Conservation (phyloP, 345 rosid genomes). For the Reutealis trisperma region DNA sequence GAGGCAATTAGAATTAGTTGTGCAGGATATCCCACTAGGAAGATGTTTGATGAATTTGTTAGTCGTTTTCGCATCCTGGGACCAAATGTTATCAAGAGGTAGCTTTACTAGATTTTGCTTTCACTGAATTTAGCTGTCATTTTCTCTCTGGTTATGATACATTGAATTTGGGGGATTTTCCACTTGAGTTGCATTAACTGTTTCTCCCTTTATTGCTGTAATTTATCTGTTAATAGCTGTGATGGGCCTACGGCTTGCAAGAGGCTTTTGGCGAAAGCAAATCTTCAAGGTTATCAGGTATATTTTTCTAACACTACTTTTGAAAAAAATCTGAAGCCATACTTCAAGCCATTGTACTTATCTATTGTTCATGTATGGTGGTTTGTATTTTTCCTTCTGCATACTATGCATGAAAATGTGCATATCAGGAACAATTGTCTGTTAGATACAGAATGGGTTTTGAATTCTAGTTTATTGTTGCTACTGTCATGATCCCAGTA, state of each 20-base stretch:
- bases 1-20: conserved; percentile 99
- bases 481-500: background rate
- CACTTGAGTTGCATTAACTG: conserved; percentile 6
- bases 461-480: conserved; percentile 11
- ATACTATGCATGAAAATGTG: background rate
- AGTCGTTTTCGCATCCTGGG: conserved; percentile 75
- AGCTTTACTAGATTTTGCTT: conserved; percentile 11
- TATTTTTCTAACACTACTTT: background rate
- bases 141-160: conserved; percentile 5
- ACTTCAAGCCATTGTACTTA: conserved; percentile 3
- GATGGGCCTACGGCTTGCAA: conserved; percentile 77
- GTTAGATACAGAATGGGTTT: background rate
- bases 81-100: conserved; percentile 76
- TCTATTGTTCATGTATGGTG: conserved; percentile 3
- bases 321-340: background rate
- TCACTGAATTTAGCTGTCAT: background rate
- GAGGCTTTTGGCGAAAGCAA: conserved; percentile 74
- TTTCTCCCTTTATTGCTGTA: conserved; percentile 7
- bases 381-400: background rate
- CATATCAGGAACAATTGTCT: background rate
- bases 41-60: conserved; percentile 77
- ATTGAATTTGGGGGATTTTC: conserved; percentile 2
- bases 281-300: conserved; percentile 94
- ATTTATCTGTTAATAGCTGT: conserved; percentile 43
- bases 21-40: conserved; percentile 95